Evolutionary conservation across 2,329 filamentous ascomycete species (phyloP).

Genomic region (Talaromyces sp.): DNA sequence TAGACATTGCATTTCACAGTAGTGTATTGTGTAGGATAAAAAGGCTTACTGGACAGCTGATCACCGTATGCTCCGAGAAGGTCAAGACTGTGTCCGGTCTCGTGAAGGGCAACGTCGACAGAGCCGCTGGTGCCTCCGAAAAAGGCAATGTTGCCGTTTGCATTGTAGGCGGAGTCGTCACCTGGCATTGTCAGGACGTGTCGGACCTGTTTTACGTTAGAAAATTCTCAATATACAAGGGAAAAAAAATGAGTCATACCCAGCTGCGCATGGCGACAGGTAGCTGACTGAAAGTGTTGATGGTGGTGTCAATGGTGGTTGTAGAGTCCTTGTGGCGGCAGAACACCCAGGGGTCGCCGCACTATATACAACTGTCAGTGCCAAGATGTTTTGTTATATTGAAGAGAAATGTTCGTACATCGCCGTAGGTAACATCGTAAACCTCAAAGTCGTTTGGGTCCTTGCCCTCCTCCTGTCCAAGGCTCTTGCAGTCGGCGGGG

Average conservation of each 20-base stretch:
- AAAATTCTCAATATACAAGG: background rate
- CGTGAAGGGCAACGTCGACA: constrained; percentile 8
- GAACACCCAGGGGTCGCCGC: constrained; percentile 8
- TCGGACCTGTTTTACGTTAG: constrained; percentile 3
- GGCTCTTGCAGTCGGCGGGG: constrained; percentile 6
- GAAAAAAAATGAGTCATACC: background rate
- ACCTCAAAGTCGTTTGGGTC: constrained; percentile 9
- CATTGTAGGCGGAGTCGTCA: constrained; percentile 4
- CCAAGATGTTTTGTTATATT: no score
- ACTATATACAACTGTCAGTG: background rate
- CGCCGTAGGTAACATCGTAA: constrained; percentile 5
- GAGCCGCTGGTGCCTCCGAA: constrained; percentile 6
- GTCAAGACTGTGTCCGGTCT: constrained; percentile 11
- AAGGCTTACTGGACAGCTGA: constrained; percentile 1
- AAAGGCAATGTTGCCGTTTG: constrained; percentile 10
- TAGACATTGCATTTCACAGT: background rate
- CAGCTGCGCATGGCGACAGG: constrained; percentile 11
- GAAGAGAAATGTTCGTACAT: background rate
- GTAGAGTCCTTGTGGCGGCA: constrained; percentile 6
- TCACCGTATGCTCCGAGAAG: constrained; percentile 10
- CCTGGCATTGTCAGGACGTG: constrained; percentile 8
- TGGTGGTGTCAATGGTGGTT: constrained; percentile 1
- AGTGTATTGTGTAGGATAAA: background rate
- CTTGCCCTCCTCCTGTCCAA: constrained; percentile 8
- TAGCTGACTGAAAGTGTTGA: constrained; percentile 8